These are phyloP conservation scores for Trametes meyenii DNA, from an alignment of 768 basidiomycete species.

Conservation along the genomic window DNA sequence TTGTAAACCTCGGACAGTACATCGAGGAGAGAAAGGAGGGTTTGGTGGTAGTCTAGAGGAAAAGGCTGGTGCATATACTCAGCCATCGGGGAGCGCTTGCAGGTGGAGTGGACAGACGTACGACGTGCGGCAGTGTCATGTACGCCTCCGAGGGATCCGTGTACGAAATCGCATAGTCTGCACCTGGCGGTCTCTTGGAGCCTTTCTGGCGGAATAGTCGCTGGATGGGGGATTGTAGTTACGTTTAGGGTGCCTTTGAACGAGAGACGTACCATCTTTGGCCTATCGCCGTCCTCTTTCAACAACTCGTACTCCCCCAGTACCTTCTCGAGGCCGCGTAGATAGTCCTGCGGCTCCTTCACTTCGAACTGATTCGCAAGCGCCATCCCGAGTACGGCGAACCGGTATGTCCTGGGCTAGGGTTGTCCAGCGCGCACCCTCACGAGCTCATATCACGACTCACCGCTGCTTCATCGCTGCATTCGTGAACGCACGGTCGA, in stretches of 20 bases:
- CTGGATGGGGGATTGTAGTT: conserved; percentile 16
- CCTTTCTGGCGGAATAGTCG: conserved; percentile 64
- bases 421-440: conserved; percentile 1
- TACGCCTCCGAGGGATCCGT: conserved; percentile 66
- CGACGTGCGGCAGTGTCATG: conserved; percentile 74
- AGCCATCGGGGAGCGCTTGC: background rate
- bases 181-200: conserved; percentile 55
- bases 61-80: conserved; percentile 64
- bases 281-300: conserved; percentile 72
- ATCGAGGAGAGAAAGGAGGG: conserved; percentile 84
- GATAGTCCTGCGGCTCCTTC: conserved; percentile 75
- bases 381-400: conserved; percentile 85
- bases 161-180: conserved; percentile 65
- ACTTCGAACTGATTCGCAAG: conserved; percentile 83
- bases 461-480: conserved; percentile 79
- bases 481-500: conserved; percentile 76
- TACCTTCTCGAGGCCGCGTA: conserved; percentile 71
- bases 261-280: conserved; percentile 61
- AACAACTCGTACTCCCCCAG: conserved; percentile 78
- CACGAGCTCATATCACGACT: conserved; percentile 22
- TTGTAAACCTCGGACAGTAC: conserved; percentile 89
- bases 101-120: conserved; percentile 40
- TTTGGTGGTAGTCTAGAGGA: conserved; percentile 86
- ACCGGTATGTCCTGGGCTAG: conserved; percentile 69
- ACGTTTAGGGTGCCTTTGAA: background rate